Conservation (phyloP, 2,329 filamentous ascomycete genomes). For the Diaporthe sp. region DNA sequence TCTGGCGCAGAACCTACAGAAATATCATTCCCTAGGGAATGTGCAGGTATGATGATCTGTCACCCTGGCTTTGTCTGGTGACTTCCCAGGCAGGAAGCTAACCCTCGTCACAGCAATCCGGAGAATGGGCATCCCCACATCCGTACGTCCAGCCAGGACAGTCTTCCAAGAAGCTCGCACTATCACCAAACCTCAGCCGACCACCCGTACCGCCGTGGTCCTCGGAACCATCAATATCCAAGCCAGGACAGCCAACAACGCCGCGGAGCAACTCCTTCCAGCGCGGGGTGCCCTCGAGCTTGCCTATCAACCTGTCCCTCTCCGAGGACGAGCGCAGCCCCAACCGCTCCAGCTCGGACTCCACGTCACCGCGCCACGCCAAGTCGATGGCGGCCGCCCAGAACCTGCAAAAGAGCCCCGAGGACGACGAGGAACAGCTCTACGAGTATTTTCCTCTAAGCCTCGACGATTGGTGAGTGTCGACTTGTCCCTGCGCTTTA, state of each 20-base stretch:
- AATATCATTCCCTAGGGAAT: slow-evolving; percentile 52
- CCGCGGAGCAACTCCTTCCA: slow-evolving; percentile 45
- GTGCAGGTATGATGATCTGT: slow-evolving; percentile 49
- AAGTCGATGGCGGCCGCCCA: slow-evolving; percentile 54
- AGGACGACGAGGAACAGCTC: slow-evolving; percentile 85
- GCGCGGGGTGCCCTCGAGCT: slow-evolving; percentile 46
- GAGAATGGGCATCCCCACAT: slow-evolving; percentile 63
- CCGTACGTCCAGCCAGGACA: slow-evolving; percentile 56
- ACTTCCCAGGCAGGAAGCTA: slow-evolving; percentile 12
- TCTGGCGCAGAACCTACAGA: slow-evolving; percentile 48
- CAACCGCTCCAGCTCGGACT: slow-evolving; percentile 64
- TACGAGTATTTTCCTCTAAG: slow-evolving; percentile 97
- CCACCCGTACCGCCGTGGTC: slow-evolving; percentile 69
- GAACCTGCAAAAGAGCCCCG: slow-evolving; percentile 69
- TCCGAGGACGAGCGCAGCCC: slow-evolving; percentile 74
- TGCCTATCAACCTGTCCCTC: slow-evolving; percentile 66
- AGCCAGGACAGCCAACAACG: slow-evolving; percentile 43
- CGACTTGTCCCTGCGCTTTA: not conserved
- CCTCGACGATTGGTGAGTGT: slow-evolving; percentile 83
- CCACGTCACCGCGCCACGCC: slow-evolving; percentile 57
- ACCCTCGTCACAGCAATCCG: slow-evolving; percentile 49
- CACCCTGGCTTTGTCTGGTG: no score
- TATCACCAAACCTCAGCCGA: slow-evolving; percentile 65
- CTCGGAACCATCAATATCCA: slow-evolving; percentile 52
- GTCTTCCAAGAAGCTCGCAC: slow-evolving; percentile 66